Percentiles rank a stretch among this genome's conserved stretches.
These are phyloP conservation scores for Acer negundo DNA, from an alignment of 345 rosid species.

Conservation along the genomic window DNA sequence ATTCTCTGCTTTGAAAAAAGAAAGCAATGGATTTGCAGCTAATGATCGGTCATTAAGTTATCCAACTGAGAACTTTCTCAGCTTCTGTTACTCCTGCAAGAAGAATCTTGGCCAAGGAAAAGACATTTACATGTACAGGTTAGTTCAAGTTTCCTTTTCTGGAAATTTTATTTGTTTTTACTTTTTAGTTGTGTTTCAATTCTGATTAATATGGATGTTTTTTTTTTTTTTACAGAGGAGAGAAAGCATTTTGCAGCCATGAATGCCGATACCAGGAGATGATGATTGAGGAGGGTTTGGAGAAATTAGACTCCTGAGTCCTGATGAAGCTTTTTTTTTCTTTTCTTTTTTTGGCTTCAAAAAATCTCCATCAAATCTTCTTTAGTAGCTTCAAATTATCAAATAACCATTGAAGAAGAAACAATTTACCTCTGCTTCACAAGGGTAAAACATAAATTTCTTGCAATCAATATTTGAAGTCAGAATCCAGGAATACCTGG, in stretches of 20 bases:
- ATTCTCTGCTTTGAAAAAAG: constrained; percentile 38
- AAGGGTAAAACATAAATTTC: neutral
- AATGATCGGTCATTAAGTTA: constrained; percentile 24
- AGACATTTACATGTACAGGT: constrained; percentile 97
- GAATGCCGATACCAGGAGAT: constrained; percentile 82
- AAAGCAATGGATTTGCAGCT: constrained; percentile 22
- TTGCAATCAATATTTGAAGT: neutral
- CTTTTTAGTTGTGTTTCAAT: neutral
- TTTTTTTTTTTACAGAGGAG: constrained; percentile 55
- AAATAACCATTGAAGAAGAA: constrained; percentile 11
- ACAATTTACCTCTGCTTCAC: neutral
- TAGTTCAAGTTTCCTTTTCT: constrained; percentile 23
- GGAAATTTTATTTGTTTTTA: neutral
- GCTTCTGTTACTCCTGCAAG: constrained; percentile 76
- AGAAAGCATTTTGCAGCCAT: constrained; percentile 87
- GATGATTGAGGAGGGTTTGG: constrained; percentile 54
- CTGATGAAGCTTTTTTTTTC: constrained; percentile 21
- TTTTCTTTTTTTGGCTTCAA: constrained; percentile 10
- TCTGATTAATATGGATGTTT: neutral
- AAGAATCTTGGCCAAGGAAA: constrained; percentile 75
- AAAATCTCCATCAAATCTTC: neutral
- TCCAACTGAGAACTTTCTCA: constrained; percentile 66
- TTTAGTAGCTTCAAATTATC: neutral
- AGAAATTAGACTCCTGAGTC: constrained; percentile 21
- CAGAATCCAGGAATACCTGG: constrained; percentile 7